Base-by-base conservation (phyloP, 2,329 filamentous ascomycete genomes). In the Fusarium pseudonygamai region DNA sequence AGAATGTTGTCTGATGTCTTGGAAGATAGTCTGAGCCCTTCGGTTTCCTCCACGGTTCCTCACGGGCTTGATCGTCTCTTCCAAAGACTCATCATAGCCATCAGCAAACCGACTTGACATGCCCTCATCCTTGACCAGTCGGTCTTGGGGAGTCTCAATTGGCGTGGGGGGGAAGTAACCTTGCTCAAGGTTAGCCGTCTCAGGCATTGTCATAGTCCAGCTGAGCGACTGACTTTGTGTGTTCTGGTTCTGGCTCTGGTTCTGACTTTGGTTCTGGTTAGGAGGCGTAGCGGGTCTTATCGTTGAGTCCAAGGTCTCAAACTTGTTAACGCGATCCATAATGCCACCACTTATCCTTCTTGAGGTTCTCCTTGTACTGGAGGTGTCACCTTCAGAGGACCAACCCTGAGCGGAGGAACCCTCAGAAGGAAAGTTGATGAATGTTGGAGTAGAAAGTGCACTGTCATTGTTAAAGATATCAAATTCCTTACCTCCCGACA, bases 111-210 rank as follows among this genome's bases (percentile, higher is more conserved):
- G 82, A 74, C 80, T 83, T 6, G 84, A 83, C 7, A 81, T 80
- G 22, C 80, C 72, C 52, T 83, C 79, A 42, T 84, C 82, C 81
- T 87, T 86, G 49, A 80, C 76, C 46, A 83, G 75, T 56, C 83
- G 82, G 69, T 87, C 82, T 70, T 87, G 85, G 47, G 92, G 91
- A 26, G 90, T 93, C 59, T 90, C 89, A 76, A 87, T 88, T 60
- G 92, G 92, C 34, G 92, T 93, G 50, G 91, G 88, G 64, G 92
- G 92, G 73, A 89, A 89, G 76, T 90, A 91, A 73, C 84, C 91
- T 91, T 75, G 57, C 64, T 50, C 61, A 61, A 52, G 47, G 66
- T 59, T 37, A 30, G 50, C 39, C 18, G 46, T 70, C 39, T 68
- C 50, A 62, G 56, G 53, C 59, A 67, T 36, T 37, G 67, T n/a